phyloP scores from a whole-genome alignment of 108 stramenopile genomes.

The Aurantiochytrium sp. region DNA sequence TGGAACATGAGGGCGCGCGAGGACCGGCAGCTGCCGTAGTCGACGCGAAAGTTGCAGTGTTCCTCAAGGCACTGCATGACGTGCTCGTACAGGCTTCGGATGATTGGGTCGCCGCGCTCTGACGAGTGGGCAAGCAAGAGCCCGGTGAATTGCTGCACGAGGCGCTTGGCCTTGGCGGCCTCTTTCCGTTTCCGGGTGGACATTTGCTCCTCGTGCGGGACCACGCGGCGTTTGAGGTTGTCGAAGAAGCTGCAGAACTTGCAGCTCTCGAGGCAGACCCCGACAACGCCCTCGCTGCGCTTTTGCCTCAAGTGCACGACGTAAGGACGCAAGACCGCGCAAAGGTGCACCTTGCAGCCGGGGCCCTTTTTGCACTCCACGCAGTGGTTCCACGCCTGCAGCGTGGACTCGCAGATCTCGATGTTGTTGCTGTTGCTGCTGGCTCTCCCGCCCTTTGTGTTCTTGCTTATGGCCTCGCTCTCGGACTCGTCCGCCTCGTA shows the following conservation, averaged over 20 bases:
- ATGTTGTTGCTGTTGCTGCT: background rate
- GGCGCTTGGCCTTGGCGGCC: background rate
- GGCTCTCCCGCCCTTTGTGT: background rate
- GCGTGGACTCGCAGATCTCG: background rate
- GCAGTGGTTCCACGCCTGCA: conserved; percentile 29
- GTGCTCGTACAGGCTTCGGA: background rate
- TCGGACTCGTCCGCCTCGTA: background rate
- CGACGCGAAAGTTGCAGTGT: background rate
- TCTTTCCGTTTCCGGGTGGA: background rate
- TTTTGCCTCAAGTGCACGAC: background rate
- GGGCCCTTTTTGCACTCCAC: background rate
- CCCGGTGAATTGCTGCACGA: background rate
- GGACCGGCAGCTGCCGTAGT: background rate
- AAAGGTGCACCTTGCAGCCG: background rate
- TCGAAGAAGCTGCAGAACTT: conserved; percentile 2
- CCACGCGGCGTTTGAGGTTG: background rate
- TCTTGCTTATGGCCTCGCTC: background rate
- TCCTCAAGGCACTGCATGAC: background rate
- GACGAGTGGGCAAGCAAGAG: background rate
- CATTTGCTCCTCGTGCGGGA: background rate
- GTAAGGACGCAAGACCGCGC: background rate
- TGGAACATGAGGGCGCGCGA: conserved; percentile 2
- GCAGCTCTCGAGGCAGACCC: background rate
- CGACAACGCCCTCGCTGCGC: background rate
- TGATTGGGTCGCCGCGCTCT: background rate